Base-by-base conservation (phyloP, 2,329 filamentous ascomycete genomes). In the Aspergillus ochraceus region DNA sequence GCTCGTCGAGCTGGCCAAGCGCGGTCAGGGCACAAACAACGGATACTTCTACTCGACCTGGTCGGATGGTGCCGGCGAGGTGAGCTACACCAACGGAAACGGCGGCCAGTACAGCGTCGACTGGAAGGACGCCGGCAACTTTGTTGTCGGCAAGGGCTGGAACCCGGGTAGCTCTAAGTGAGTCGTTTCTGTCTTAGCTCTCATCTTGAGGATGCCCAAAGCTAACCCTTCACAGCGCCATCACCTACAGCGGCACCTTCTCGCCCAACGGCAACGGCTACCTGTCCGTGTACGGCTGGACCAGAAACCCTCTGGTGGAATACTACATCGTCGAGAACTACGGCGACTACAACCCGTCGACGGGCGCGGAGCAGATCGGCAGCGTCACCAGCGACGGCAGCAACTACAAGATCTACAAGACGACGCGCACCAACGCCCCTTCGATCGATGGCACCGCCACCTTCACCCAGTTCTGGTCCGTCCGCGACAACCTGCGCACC, bases 141-240 rank as follows among this genome's bases (percentile, higher is more conserved):
- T 85, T 46, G 83, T 85, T 22, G 82, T 77, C 59, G 85, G 84
- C 29, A 86, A 86, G 73, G 84, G 85, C 45, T 87, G 84, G 83
- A 80, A 80, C 59, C 79, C 83, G 12, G 84, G 84, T 39, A 79
- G 71, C 59, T 71, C 74, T 24, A 76, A 80, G 82, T 86, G 77
- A 60, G 74, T 60, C 17, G 12, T 3, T 22, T 22, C 22, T 3
- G n/a, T 9, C 26, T 46, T 14, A 36, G 32, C 10, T 14, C 32
- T 5, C 19, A 4, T 12, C 8, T 8, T 10, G 11, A 29, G 5
- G 11, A 32, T 6, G 5, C 17, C 17, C 1, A 0, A 11, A 20
- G 9, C 6, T 3, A 20, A 39, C 24, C 1, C 1, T 14, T 29
- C 19, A 19, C 47, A 56, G 63, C 54, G 42, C 53, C 30, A 70